A percentile compares a stretch with the other conserved stretches of the same genome.
Evolutionary conservation across 257 asterid genomes (phyloP).

Genomic region (Handroanthus guayacan): DNA sequence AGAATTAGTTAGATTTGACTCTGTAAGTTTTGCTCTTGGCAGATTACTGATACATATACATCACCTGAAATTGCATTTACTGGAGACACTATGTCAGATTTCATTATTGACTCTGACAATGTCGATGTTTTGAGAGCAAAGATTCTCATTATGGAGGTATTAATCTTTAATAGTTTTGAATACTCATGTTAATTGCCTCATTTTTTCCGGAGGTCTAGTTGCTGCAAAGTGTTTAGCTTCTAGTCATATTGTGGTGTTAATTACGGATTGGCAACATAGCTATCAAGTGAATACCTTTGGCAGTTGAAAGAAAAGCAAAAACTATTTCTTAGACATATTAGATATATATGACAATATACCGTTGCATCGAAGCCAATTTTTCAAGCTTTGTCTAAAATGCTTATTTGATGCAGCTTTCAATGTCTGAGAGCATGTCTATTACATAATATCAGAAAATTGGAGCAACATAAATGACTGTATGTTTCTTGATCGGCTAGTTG

Average conservation of each 20-base stretch:
- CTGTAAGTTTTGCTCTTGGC: conserved; percentile 33
- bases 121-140: conserved; percentile 78
- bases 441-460: not conserved
- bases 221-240: not conserved
- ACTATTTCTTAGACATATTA: conserved; percentile 5
- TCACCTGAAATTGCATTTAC: conserved; percentile 95
- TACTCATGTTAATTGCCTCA: conserved; percentile 4
- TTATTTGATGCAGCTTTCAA: conserved; percentile 3
- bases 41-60: conserved; percentile 76
- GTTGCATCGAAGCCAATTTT: not conserved
- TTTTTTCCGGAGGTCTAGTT: not conserved
- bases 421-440: not conserved
- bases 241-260: conserved; percentile 10
- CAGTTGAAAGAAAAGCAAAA: not conserved
- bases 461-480: not conserved
- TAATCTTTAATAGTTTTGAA: conserved; percentile 18
- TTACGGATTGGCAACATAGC: not conserved
- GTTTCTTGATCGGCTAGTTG: not conserved
- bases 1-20: conserved; percentile 15
- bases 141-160: conserved; percentile 93
- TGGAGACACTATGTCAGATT: conserved; percentile 94
- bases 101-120: conserved; percentile 73
- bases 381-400: not conserved
- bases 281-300: conserved; percentile 10
- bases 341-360: not conserved